A percentile compares a stretch with the other conserved stretches of the same genome.
Evolutionary conservation across 805 yeast genomes (phyloP).

Genomic region (Wickerhamomyces mucosus): DNA sequence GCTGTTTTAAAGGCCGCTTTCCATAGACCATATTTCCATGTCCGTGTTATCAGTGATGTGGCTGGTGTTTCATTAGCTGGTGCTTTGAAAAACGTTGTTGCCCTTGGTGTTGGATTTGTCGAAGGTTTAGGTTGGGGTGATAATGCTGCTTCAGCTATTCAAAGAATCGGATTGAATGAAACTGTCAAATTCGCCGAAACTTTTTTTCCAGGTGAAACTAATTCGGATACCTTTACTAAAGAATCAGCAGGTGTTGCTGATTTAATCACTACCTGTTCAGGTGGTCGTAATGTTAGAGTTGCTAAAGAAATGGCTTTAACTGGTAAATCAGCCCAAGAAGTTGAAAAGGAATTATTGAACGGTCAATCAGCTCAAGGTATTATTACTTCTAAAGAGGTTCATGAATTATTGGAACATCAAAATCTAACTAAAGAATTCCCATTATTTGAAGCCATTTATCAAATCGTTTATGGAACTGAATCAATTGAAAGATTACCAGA

Average conservation of each 20-base stretch:
- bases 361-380: constrained; percentile 98
- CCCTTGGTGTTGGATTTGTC: constrained; percentile 93
- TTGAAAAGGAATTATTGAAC: constrained; percentile 79
- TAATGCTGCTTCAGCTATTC: constrained; percentile 95
- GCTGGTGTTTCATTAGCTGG: constrained; percentile 97
- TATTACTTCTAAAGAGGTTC: constrained; percentile 83
- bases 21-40: constrained; percentile 98
- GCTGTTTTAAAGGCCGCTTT: constrained; percentile 67
- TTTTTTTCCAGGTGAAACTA: constrained; percentile 51
- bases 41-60: constrained; percentile 82
- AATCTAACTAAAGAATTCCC: constrained; percentile 57
- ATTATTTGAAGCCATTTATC: constrained; percentile 55
- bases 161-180: constrained; percentile 91
- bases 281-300: constrained; percentile 93
- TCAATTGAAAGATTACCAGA: constrained; percentile 69
- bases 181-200: constrained; percentile 76
- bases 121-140: constrained; percentile 99
- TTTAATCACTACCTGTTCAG: constrained; percentile 92
- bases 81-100: constrained; percentile 93
- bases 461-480: constrained; percentile 67
- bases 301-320: constrained; percentile 79
- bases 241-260: constrained; percentile 99
- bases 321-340: constrained; percentile 65
- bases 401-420: constrained; percentile 38
- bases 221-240: constrained; percentile 67